A percentile compares a stretch with the other conserved stretches of the same genome.
These are phyloP conservation scores for Sequoia sempervirens DNA, from an alignment of 75 land plant genomes.

Conservation along the genomic window DNA sequence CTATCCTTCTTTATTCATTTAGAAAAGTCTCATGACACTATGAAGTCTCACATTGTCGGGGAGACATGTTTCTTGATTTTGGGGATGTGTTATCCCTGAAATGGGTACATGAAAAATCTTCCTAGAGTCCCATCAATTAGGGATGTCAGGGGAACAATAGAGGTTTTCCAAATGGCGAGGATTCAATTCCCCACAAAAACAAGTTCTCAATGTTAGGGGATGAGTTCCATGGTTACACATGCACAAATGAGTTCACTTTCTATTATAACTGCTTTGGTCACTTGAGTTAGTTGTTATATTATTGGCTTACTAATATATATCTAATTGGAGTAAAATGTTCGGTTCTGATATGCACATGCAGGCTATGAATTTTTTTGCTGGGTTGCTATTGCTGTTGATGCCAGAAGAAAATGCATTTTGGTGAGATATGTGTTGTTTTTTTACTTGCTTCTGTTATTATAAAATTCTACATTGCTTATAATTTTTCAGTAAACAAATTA, in stretches of 20 bases:
- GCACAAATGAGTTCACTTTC: no score
- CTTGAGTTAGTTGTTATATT: not conserved
- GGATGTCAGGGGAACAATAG: not conserved
- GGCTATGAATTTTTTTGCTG: conserved; percentile 99
- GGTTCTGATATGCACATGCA: conserved; percentile 22
- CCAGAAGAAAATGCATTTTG: conserved; percentile 97
- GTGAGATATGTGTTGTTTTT: conserved; percentile 27
- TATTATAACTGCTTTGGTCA: not conserved
- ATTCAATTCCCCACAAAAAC: not conserved
- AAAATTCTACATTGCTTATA: not conserved
- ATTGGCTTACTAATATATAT: not conserved
- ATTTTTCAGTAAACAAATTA: not conserved
- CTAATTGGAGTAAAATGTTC: not conserved
- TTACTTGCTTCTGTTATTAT: not conserved
- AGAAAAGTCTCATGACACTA: not conserved
- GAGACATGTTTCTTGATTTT: not conserved
- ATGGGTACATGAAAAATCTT: not conserved
- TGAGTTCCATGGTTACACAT: no score
- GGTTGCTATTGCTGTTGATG: conserved; percentile 76
- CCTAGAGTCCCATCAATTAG: not conserved
- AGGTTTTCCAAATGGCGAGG: not conserved
- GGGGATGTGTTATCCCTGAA: not conserved
- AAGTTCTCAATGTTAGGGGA: no score
- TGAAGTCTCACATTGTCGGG: not conserved
- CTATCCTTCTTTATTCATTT: not conserved